phyloP scores from a whole-genome alignment of 176 grass and related monocot genomes.

The Ananas comosus region DNA sequence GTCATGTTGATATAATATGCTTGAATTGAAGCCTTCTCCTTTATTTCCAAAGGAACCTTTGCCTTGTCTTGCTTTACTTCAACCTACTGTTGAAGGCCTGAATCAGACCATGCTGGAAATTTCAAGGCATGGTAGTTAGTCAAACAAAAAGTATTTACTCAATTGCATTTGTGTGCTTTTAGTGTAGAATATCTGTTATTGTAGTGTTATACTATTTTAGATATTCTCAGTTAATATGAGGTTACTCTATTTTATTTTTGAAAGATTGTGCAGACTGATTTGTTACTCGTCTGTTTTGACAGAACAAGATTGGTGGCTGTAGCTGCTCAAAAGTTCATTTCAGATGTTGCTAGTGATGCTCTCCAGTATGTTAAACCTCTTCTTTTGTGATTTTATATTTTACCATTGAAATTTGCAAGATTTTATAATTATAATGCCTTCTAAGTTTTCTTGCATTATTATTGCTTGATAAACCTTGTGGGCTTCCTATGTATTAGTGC shows the following conservation, averaged over 20 bases:
- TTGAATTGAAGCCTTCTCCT: too few species aligned
- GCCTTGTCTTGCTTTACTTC: too few species aligned
- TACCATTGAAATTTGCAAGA: background rate
- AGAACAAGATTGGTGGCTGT: conserved; percentile 89
- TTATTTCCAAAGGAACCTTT: too few species aligned
- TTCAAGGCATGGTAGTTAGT: too few species aligned
- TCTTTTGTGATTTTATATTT: background rate
- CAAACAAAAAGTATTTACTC: too few species aligned
- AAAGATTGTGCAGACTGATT: background rate
- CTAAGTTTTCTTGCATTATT: background rate
- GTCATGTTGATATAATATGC: too few species aligned
- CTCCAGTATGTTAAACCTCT: conserved; percentile 60
- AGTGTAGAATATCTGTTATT: too few species aligned
- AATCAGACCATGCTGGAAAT: too few species aligned
- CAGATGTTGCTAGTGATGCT: conserved; percentile 83
- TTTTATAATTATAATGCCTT: background rate
- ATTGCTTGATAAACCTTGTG: background rate
- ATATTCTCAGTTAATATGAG: too few species aligned
- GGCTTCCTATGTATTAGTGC: background rate
- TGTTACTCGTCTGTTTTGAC: conserved; percentile 16
- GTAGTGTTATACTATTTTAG: too few species aligned
- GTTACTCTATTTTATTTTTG: conserved; percentile 1
- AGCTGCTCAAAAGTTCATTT: conserved; percentile 93
- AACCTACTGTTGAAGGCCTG: too few species aligned
- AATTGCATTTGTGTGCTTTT: too few species aligned